Base-by-base conservation (phyloP, 768 basidiomycete genomes). In the Hygrophorus russula region DNA sequence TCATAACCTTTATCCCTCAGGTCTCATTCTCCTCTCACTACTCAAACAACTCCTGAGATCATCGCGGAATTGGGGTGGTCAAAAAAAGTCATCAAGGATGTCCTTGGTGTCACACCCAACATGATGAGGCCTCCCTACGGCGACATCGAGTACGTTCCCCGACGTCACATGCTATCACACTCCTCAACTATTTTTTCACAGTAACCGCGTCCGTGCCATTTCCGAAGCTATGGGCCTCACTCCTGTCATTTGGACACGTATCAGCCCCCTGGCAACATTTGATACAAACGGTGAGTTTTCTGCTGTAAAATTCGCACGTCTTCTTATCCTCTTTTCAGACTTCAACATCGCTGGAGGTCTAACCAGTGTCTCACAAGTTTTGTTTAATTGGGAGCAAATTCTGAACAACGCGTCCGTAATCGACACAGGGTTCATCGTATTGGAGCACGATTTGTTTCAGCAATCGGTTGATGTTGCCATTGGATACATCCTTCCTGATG, bases 61-160 rank as follows among this genome's bases (percentile, higher is more conserved):
- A 84, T 93, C 46, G 89, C 88, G 34, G 89, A 92, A 59, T 66
- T 94, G 28, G 88, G 85, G 3, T 94, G 88, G 88, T 73, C 82
- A 4, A 83, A 74, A 62, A 82, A 92, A 62, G 69, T 81, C 45
- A 91, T 94, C 61, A 79, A 79, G 56, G 86, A 92, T 55, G 73
- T 84, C 36, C 65, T 80, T 28, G 90, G 82, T 38, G 77, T 85
- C 11, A 81, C 83, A 0, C 87, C 87, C 17, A 77, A 76, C 51
- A 78, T 70, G 60, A 84, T 85, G 79, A 69, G 87, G 20, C 86
- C 88, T 30, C 87, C 87, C 35, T 93, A 68, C 53, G 83, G 83
- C 48, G 85, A 85, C 56, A 80, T 85, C 41, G 83, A 83, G 79
- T 78, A 51, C 12, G 73, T 64, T n/a, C 34, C 31, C 17, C 5